These are phyloP conservation scores for Vigna unguiculata DNA, from an alignment of 306 rosid genomes.

Conservation along the genomic window DNA sequence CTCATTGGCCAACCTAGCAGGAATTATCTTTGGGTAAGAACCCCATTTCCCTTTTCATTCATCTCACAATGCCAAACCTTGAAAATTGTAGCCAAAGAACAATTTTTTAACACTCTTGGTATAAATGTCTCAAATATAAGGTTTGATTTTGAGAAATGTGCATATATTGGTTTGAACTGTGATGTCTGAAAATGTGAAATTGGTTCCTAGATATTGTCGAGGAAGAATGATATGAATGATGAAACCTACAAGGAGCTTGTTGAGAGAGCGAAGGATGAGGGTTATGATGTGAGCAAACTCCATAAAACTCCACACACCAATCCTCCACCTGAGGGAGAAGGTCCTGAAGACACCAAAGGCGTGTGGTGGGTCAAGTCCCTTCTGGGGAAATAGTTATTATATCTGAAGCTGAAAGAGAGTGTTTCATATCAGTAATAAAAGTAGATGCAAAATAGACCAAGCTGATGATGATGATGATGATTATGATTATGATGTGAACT, in stretches of 20 bases:
- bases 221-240: slow-evolving; percentile 66
- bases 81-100: background rate
- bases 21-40: slow-evolving; percentile 79
- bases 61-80: too few species aligned
- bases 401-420: background rate
- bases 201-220: slow-evolving; percentile 64
- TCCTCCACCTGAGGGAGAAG: slow-evolving; percentile 70
- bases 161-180: background rate
- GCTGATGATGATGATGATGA: too few species aligned
- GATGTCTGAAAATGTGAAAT: background rate
- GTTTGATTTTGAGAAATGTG: background rate
- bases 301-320: slow-evolving; percentile 83
- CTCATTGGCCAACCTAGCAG: slow-evolving; percentile 81
- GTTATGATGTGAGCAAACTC: slow-evolving; percentile 88
- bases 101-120: background rate
- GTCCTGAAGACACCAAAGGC: slow-evolving; percentile 75
- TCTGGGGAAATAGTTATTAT: slow-evolving; percentile 53
- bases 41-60: background rate
- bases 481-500: background rate
- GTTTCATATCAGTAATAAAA: slow-evolving; percentile 37
- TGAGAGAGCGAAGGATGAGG: slow-evolving; percentile 65
- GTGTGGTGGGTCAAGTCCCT: slow-evolving; percentile 83
- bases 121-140: background rate
- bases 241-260: slow-evolving; percentile 68
- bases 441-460: background rate